Evolutionary conservation across 305 asterid genomes (phyloP).

Genomic region (Fraxinus baroniana): DNA sequence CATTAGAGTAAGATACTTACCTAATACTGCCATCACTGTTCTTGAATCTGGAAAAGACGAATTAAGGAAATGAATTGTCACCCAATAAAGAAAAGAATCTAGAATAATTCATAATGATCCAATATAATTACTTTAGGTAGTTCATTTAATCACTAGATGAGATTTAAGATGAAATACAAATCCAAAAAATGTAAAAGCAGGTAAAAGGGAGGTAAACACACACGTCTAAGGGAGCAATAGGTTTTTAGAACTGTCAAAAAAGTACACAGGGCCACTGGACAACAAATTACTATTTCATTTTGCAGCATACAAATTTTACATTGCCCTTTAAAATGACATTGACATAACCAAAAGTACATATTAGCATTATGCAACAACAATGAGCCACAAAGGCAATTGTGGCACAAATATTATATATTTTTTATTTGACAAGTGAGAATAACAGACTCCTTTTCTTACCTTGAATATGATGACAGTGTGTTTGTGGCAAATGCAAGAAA

Average conservation of each 20-base stretch:
- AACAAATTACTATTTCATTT: background rate
- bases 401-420: background rate
- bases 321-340: background rate
- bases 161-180: background rate
- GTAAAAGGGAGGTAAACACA: background rate
- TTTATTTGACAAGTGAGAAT: background rate
- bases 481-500: background rate
- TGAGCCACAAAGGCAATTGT: background rate
- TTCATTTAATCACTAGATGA: background rate
- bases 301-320: background rate
- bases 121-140: background rate
- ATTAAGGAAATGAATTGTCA: slow-evolving; percentile 22
- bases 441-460: background rate
- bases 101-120: background rate
- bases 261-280: background rate
- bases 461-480: background rate
- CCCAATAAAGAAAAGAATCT: slow-evolving; percentile 18
- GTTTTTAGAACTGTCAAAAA: slow-evolving; percentile 16
- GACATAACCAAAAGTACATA: background rate
- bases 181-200: background rate
- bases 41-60: slow-evolving; percentile 72
- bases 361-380: slow-evolving; percentile 2
- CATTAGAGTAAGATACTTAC: slow-evolving; percentile 34
- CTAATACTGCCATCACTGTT: slow-evolving; percentile 95
- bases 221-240: background rate